A percentile compares a stretch with the other conserved stretches of the same genome.
Evolutionary conservation across 1,284 basidiomycete genomes (phyloP).

Genomic region (Agroathelia rolfsii): DNA sequence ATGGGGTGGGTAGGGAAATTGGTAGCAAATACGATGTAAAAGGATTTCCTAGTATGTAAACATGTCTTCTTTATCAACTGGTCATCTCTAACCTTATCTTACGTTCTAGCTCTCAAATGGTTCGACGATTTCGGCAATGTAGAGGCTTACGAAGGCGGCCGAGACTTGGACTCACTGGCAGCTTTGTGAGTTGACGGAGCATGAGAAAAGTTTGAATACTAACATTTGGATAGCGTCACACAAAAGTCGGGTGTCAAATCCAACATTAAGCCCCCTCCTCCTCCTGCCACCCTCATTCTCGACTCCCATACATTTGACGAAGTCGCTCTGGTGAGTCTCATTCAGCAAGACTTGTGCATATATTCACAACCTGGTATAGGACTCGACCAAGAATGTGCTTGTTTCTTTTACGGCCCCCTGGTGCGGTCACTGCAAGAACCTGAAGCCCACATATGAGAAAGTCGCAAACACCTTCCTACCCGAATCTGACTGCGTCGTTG

Average conservation of each 20-base stretch:
- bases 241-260: conserved; percentile 75
- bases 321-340: conserved; percentile 52
- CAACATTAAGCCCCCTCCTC: conserved; percentile 76
- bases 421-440: conserved; percentile 82
- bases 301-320: conserved; percentile 69
- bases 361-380: conserved; percentile 27
- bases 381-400: conserved; percentile 75
- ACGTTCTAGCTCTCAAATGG: conserved; percentile 75
- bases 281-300: conserved; percentile 62
- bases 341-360: conserved; percentile 1
- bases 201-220: too few species aligned
- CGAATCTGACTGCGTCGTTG: conserved; percentile 76
- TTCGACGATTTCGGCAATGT: conserved; percentile 63
- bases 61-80: conserved; percentile 3
- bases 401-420: conserved; percentile 87
- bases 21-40: conserved; percentile 69
- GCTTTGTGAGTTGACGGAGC: conserved; percentile 73
- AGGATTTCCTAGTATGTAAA: conserved; percentile 76
- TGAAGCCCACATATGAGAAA: conserved; percentile 84
- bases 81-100: conserved; percentile 6
- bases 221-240: conserved; percentile 44
- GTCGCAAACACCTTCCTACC: conserved; percentile 73
- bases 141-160: conserved; percentile 68
- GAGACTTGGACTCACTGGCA: conserved; percentile 74
- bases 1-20: conserved; percentile 69